Evolutionary conservation across 805 yeast genomes (phyloP).

Genomic region (Torulaspora delbrueckii): DNA sequence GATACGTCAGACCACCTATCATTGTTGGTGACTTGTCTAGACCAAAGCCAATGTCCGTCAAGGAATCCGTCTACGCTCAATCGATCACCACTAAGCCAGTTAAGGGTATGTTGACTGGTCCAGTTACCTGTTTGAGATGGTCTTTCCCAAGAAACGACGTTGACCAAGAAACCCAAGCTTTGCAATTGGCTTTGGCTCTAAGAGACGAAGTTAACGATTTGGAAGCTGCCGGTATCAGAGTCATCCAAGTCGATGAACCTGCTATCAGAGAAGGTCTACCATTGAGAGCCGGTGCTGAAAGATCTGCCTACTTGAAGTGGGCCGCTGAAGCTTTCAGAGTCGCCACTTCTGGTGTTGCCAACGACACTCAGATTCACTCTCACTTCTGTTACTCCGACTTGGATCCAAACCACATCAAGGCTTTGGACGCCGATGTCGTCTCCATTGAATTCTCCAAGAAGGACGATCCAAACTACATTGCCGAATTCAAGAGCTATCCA

Average conservation of each 20-base stretch:
- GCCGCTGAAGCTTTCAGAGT: conserved; percentile 99
- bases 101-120: conserved; percentile 99
- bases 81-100: conserved; percentile 91
- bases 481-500: conserved; percentile 97
- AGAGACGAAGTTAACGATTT: conserved; percentile 98
- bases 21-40: conserved; percentile 98
- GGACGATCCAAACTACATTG: conserved; percentile 97
- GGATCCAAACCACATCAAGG: conserved; percentile 99
- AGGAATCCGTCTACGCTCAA: conserved; percentile 99
- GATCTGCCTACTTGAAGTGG: conserved; percentile 95
- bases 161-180: conserved; percentile 86
- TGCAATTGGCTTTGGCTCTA: conserved; percentile 94
- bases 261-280: conserved; percentile 99
- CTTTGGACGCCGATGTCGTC: conserved; percentile 98
- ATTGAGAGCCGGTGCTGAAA: conserved; percentile 94
- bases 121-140: conserved; percentile 99
- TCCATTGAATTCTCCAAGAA: conserved; percentile 99
- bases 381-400: conserved; percentile 99
- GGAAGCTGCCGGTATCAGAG: conserved; percentile 96
- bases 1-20: conserved; percentile 99
- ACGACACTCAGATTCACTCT: conserved; percentile 96
- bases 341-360: conserved; percentile 95
- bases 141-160: conserved; percentile 99
- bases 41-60: conserved; percentile 97
- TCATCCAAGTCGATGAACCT: conserved; percentile 99